A percentile compares a stretch with the other conserved stretches of the same genome.
Evolutionary conservation across 1,139 yeast species (phyloP).

Genomic region (Kodamaea arcana): DNA sequence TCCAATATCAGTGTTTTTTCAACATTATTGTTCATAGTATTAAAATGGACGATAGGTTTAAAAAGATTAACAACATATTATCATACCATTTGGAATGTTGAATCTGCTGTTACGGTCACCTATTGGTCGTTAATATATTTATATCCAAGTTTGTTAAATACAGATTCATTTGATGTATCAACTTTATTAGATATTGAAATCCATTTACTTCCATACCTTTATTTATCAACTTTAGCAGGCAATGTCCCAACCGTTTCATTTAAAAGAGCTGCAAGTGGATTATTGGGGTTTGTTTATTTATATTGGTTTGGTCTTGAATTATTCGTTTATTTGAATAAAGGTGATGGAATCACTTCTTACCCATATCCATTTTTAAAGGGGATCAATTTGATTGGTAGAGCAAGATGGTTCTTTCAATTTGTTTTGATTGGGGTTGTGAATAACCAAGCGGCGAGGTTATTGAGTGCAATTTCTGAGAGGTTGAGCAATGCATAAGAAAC

Average conservation of each 20-base stretch:
- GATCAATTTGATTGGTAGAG: conserved; percentile 5
- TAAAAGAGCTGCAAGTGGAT: conserved; percentile 2
- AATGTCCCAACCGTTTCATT: conserved; percentile 5
- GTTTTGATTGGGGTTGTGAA: conserved; percentile 5
- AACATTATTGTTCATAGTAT: conserved; percentile 10
- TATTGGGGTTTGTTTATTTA: conserved; percentile 2
- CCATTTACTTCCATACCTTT: conserved; percentile 21
- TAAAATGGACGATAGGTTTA: conserved; percentile 5
- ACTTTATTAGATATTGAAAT: conserved; percentile 18
- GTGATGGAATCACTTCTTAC: conserved; percentile 12
- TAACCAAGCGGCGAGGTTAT: too few relatives aligned
- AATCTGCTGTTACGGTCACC: conserved; percentile 19
- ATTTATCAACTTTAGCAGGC: conserved; percentile 8
- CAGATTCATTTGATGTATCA: conserved; percentile 16
- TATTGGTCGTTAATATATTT: conserved; percentile 20
- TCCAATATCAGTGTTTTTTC: conserved; percentile 18
- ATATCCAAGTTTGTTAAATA: conserved; percentile 19
- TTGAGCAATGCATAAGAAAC: too few relatives aligned
- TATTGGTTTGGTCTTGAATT: conserved; percentile 9
- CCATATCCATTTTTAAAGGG: conserved; percentile 21
- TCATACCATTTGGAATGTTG: conserved; percentile 16
- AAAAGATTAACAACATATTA: conserved; percentile 5
- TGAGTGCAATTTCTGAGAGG: too few relatives aligned
- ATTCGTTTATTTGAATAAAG: conserved; percentile 5
- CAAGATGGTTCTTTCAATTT: conserved; percentile 8